phyloP scores from a whole-genome alignment of 1,139 yeast genomes.

The Lizanozyma gosingica region DNA sequence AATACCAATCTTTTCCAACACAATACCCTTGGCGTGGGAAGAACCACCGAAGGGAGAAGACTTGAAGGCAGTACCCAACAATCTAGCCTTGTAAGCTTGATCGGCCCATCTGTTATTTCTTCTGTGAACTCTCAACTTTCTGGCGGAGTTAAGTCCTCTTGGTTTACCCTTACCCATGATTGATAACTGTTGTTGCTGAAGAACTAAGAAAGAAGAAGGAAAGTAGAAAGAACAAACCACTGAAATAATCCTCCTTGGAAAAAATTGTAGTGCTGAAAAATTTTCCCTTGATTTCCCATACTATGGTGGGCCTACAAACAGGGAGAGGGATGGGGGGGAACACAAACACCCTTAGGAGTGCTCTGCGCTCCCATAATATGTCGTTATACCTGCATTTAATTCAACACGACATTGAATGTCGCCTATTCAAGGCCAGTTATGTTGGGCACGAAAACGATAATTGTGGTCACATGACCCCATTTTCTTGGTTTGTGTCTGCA shows the following conservation, averaged over 20 bases:
- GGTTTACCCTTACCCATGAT: conserved; percentile 87
- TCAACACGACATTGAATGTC: not conserved
- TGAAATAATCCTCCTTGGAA: not conserved
- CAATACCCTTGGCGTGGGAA: conserved; percentile 99
- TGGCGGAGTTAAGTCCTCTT: conserved; percentile 99
- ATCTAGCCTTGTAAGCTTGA: conserved; percentile 94
- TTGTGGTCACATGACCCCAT: too few relatives aligned
- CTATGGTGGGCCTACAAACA: too few relatives aligned
- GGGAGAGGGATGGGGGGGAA: too few relatives aligned
- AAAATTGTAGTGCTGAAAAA: not conserved
- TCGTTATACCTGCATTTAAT: not conserved
- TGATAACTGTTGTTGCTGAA: not conserved
- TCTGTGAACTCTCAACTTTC: conserved; percentile 99
- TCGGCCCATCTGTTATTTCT: conserved; percentile 99
- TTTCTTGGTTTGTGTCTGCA: too few relatives aligned
- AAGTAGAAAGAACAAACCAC: not conserved
- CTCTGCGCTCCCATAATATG: not conserved
- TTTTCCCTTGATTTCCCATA: too few relatives aligned
- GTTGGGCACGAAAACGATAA: too few relatives aligned
- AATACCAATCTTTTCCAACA: conserved; percentile 98
- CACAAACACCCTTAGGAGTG: too few relatives aligned
- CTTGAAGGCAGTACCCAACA: conserved; percentile 99
- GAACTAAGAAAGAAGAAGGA: not conserved
- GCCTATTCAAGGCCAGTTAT: too few relatives aligned
- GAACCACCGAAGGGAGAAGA: conserved; percentile 99